Evolutionary conservation across 306 rosid species (phyloP), one percentile per base, ranked within the genome.

Genomic region (Casuarina equisetifolia): DNA sequence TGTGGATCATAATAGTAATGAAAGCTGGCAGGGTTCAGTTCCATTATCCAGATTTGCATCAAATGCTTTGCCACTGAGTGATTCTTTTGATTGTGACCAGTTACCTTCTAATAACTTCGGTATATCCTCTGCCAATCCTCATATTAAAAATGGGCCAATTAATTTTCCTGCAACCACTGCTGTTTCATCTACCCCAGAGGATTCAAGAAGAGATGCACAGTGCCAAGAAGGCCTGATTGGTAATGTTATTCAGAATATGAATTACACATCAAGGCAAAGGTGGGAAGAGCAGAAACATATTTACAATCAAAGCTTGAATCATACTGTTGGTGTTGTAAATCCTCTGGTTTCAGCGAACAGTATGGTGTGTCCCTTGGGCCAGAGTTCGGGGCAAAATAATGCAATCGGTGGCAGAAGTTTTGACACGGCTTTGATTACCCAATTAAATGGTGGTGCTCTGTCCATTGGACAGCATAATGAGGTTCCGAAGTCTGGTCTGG

Each of bases 221-320:
- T 73, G 82, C 80, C 89, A 85, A 42, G 88, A 83, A 61, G 91
- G 92, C 81, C 75, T 88, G 63, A 87, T 88, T 73, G 93, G 84
- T 42, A 85, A 82, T 77, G 82, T 80, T 53, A 54, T 89, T 62
- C 83, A 82, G 55, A 66, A 80, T 51, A 63, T 86, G 61, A 52
- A 70, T 81, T 72, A 61, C 67, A 15, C 78, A 9, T 43, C 74
- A 54, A 80, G 50, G 54, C 91, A 82, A 78, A 74, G 88, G 45
- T 83, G 93, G 93, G 92, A 86, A 74, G 92, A 80, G 76, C 79
- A 77, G 20, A 79, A 79, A 74, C 73, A 36, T 45, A 85, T 53
- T 54, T 80, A 72, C 82, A 78, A 82, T 70, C 79, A 75, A 58
- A 72, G 72, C 67, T 50, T 35, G 58, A 83, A 69, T 77, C 84